Base-by-base conservation (phyloP, 2,329 filamentous ascomycete genomes). In the Colletotrichum gigasporum region DNA sequence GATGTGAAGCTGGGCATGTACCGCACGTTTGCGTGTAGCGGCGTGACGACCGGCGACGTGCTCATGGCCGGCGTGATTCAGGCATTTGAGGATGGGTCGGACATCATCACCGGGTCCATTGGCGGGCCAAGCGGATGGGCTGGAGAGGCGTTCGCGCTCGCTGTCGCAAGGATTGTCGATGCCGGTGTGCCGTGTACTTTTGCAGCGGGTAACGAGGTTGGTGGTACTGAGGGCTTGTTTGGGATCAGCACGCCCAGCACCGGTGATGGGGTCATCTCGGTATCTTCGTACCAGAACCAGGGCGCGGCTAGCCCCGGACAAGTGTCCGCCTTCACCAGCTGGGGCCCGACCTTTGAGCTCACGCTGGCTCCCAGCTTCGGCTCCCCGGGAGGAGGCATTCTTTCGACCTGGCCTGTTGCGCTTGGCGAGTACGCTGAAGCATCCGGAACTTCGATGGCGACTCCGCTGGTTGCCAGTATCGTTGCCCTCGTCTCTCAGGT, bases 281-380 rank as follows among this genome's bases (percentile, higher is more conserved):
- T 87, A 8, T 83, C 81, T 2, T 85, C 83, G 0, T 77, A 83
- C 56, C 81, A 87, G 68, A 86, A 82, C 68, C n/a, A 63, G 3
- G 63, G 34, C 1, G 39, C 44, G 0, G 59, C 52, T 10, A 41
- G 51, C 0, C 20, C 44, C 3, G 63, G 63, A 3, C 32, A 32
- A 7, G 58, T 63, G 2, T 65, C 63, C 0, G 72, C 72, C 2
- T 88, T 78, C 71, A 86, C 83, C 30, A 84, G 82, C n/a, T 90
- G 87, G 87, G 87, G 87, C 3, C 87, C 87, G 2, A 87, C 82
- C 1, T 89, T 81, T 71, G 86, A 90, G 69, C 77, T 88, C 66
- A 82, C 83, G 39, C 73, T 85, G 30, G 87, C 87, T 71, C 86
- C 86, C 1, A 80, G 87, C 67, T 72, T 88, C 37, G 83, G 81